Base-by-base conservation (phyloP, 2,329 filamentous ascomycete genomes). In the Aspergillus ochraceus region DNA sequence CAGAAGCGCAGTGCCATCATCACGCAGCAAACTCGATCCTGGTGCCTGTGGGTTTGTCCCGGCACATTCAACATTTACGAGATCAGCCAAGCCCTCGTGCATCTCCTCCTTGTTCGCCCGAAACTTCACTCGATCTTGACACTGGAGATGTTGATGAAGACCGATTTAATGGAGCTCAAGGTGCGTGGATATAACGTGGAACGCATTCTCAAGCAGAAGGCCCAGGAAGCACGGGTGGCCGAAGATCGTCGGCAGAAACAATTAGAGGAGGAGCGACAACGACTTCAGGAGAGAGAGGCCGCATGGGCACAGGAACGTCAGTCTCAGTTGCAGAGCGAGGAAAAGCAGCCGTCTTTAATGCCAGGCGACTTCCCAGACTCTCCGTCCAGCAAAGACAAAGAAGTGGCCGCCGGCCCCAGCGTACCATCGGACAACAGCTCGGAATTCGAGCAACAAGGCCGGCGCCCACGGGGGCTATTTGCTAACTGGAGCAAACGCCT, bases 151-250 rank as follows among this genome's bases (percentile, higher is more conserved):
- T 89, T 99, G 63, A 80, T 99, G 42, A 94, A 90, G 59, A 88
- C 95, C 9, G 91, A 94, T 67, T 82, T 99, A 24, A 85, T 90
- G 51, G 88, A 93, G 54, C 79, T 99, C 46, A 88, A 91, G 68
- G 87, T 88, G 61, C 91, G 95, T 64, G 95, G 95, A 1, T 98
- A 97, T 81, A 98, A 99, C 66, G 95, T 99, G 45, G 92, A 97
- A 70, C 89, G 95, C 53, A 98, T 99, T 63, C 82, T 99, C 22
- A 87, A 91, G 42, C 89, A 89, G 56, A 96, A 96, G 78, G 92
- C 90, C 20, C 90, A 91, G 2, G 92, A 98, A 74, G 91, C 91
- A 6, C 86, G 91, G 55, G 88, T 98, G 64, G 92, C 92, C 0
- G 93, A 97, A 70, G 90, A 90, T 68, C 88, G 92, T 72, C 85